Percentiles rank a stretch among this genome's conserved stretches.
Evolutionary conservation across 805 yeast genomes (phyloP).

Genomic region (Scheffersomyces coipomensis): DNA sequence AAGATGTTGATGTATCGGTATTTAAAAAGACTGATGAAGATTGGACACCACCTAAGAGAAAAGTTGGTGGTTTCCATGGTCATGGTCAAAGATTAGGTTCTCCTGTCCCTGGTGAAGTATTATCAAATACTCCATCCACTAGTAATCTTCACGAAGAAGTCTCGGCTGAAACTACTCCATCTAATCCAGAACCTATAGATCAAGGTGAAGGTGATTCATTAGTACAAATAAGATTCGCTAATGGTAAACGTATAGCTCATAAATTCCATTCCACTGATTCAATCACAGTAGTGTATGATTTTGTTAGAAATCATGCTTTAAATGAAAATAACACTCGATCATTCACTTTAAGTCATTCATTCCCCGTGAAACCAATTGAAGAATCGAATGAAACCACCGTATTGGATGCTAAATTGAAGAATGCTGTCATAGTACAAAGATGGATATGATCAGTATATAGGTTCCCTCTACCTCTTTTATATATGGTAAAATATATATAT

Average conservation of each 20-base stretch:
- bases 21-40: slow-evolving; percentile 78
- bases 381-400: slow-evolving; percentile 52
- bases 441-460: slow-evolving; percentile 46
- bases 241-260: slow-evolving; percentile 67
- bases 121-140: slow-evolving; percentile 27
- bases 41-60: slow-evolving; percentile 64
- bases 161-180: slow-evolving; percentile 15
- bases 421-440: slow-evolving; percentile 88
- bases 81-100: slow-evolving; percentile 85
- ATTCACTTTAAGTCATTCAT: slow-evolving; percentile 72
- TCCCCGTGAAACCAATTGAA: slow-evolving; percentile 75
- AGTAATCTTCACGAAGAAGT: slow-evolving; percentile 11
- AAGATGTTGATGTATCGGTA: slow-evolving; percentile 91
- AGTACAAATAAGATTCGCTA: slow-evolving; percentile 81
- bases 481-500: no score
- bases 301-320: slow-evolving; percentile 48
- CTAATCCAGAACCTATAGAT: slow-evolving; percentile 16
- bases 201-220: slow-evolving; percentile 60
- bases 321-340: slow-evolving; percentile 46
- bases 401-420: slow-evolving; percentile 71
- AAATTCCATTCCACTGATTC: slow-evolving; percentile 65
- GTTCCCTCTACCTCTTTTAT: no score
- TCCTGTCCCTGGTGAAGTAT: slow-evolving; percentile 74
- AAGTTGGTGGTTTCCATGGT: slow-evolving; percentile 71
- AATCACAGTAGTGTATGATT: slow-evolving; percentile 65